phyloP scores from a whole-genome alignment of 805 yeast species.

The Jamesozyma piceae region DNA sequence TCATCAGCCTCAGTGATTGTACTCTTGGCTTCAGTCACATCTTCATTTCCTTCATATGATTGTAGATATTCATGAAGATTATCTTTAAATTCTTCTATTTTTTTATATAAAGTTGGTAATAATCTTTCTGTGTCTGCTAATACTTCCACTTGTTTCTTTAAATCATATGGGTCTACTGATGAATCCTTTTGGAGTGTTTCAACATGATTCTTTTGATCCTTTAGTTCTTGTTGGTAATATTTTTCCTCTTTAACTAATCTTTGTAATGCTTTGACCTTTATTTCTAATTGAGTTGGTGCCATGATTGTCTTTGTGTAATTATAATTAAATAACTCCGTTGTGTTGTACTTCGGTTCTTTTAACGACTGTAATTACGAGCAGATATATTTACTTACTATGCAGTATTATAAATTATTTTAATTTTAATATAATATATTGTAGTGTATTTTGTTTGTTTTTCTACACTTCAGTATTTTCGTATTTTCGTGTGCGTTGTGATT shows the following conservation, averaged over 20 bases:
- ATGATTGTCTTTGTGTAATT: slow-evolving; percentile 24
- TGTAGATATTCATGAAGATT: slow-evolving; percentile 36
- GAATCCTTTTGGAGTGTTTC: slow-evolving; percentile 35
- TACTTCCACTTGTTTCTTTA: slow-evolving; percentile 46
- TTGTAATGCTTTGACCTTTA: slow-evolving; percentile 59
- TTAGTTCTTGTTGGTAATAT: slow-evolving; percentile 50
- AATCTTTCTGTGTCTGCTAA: slow-evolving; percentile 46
- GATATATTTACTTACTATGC: too few relatives aligned
- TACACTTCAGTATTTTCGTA: too few relatives aligned
- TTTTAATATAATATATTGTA: too few relatives aligned
- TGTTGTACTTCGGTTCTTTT: too few relatives aligned
- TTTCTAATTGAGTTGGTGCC: slow-evolving; percentile 64
- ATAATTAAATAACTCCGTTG: neutral
- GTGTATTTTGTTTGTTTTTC: too few relatives aligned
- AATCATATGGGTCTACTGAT: slow-evolving; percentile 53
- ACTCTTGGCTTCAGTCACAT: slow-evolving; percentile 20
- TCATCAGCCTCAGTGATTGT: slow-evolving; percentile 22
- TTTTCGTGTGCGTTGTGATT: too few relatives aligned
- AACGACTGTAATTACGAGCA: too few relatives aligned
- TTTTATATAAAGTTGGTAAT: slow-evolving; percentile 39
- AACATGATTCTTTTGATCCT: slow-evolving; percentile 44
- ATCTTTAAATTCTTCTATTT: slow-evolving; percentile 33
- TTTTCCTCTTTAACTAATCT: slow-evolving; percentile 60
- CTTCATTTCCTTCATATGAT: slow-evolving; percentile 30
- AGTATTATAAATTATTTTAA: too few relatives aligned